Evolutionary conservation across 2,329 filamentous ascomycete genomes (phyloP).

Genomic region (Pseudomassariella vexata): DNA sequence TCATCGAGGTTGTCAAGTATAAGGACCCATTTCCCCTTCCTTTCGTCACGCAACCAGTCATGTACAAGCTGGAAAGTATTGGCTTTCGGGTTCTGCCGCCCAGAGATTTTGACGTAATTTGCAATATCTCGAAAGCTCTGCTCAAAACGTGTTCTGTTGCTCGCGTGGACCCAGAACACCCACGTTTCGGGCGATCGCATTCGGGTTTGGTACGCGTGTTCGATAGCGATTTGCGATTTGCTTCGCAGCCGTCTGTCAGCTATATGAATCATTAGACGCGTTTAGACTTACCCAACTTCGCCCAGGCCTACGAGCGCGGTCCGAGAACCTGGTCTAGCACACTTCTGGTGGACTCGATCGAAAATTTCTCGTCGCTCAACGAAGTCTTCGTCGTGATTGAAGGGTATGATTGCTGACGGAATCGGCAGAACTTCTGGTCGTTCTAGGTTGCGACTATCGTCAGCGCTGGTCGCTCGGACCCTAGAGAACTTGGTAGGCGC

Average conservation of each 20-base stretch:
- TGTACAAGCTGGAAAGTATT: slow-evolving; percentile 20
- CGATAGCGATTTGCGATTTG: slow-evolving; percentile 14
- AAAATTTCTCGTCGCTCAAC: slow-evolving; percentile 5
- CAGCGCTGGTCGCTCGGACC: no score
- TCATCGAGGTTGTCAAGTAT: slow-evolving; percentile 32
- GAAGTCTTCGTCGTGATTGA: slow-evolving; percentile 6
- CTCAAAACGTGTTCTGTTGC: slow-evolving; percentile 25
- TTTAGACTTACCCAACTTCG: slow-evolving; percentile 7
- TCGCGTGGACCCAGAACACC: no score
- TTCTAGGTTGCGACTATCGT: no score
- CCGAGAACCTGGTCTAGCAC: slow-evolving; percentile 8
- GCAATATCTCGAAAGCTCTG: slow-evolving; percentile 26
- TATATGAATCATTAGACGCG: no score
- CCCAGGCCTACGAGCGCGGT: slow-evolving; percentile 11
- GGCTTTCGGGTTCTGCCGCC: slow-evolving; percentile 16
- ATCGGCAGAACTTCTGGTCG: slow-evolving; percentile 2
- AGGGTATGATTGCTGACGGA: slow-evolving; percentile 2
- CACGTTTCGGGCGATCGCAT: not conserved
- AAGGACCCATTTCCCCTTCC: slow-evolving; percentile 26
- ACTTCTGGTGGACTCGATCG: slow-evolving; percentile 7
- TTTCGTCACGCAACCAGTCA: slow-evolving; percentile 23
- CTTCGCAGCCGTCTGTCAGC: not conserved
- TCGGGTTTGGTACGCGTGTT: slow-evolving; percentile 4
- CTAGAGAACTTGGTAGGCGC: no score
- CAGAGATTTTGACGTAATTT: slow-evolving; percentile 18